Evolutionary conservation across 345 rosid species (phyloP), one percentile per base, ranked within the genome.

Genomic region (Crucihimalaya himalaica): DNA sequence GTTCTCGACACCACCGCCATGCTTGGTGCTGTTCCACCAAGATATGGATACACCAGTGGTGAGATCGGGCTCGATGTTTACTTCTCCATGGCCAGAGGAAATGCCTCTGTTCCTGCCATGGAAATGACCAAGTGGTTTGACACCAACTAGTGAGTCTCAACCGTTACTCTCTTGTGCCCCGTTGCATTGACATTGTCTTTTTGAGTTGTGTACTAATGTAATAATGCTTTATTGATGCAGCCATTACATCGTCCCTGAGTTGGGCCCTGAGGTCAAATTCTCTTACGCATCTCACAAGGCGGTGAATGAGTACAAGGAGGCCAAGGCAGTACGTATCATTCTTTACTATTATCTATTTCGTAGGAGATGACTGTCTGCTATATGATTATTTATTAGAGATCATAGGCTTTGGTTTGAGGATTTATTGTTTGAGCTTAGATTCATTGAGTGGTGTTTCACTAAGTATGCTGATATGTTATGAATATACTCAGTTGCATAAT

Each of bases 71-170:
- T 88, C 1, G 96, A 87, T 42, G 74, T 82, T 42, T 95, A 85
- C 87, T 94, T 94, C 84, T 94, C 98, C 68, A 91, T 94, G 97
- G 98, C 97, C 77, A 89, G 98, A 84, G 98, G 98, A 74, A 94
- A 94, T 52, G 97, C 98, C 81, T 73, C 93, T 56, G 96, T 87
- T 0, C 97, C 99, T 10, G 99, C 99, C 43, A 95, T 95, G 99
- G 99, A 95, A 77, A 95, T 95, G 99, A 95, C 97, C 81, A 95
- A 95, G 91, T 95, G 99, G 99, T 92, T 95, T 45, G 99, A 95
- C 86, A 95, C 99, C 86, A 95, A 95, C 92, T 94, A 94, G 98
- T 94, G 83, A 88, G 98, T 94, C 59, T 74, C 25, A 0, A n/a
- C 16, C 42, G 1, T 45, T 37, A 0, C 25, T 48, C 40, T 47